Base-by-base conservation (phyloP, 176 grass and related monocot genomes). In the Phyllostachys edulis region DNA sequence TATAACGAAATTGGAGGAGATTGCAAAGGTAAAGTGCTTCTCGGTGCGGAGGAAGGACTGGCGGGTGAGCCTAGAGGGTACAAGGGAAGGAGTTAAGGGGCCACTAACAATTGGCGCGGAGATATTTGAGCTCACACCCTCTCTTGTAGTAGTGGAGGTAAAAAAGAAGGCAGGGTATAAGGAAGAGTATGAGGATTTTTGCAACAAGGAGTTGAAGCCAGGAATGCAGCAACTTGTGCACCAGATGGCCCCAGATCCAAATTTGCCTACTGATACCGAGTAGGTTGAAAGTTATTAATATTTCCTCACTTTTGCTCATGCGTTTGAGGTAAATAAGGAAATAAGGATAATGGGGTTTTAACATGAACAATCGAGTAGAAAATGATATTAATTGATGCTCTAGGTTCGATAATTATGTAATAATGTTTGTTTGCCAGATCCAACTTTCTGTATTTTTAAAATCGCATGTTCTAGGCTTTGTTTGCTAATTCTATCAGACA, bases 101-200 rank as follows among this genome's bases (percentile, higher is more conserved):
- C 96, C 96, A 38, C 75, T 99, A 66, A 96, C 96, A 63, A 99
- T 99, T 49, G 88, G 78, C 0, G 88, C 79, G 0, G 96, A 99
- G 89, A 88, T 98, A 78, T 99, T 94, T 38, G 91, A 99, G 85
- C 89, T 99, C 76, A 99, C 96, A n/a, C 72, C 93, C 0, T 92
- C 90, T 21, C 86, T 99, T 62, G 89, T 96, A 14, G 92, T 99
- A 72, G 96, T 99, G 55, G 96, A 99, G 77, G 90, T 99, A 78
- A 99, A 98, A 76, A 99, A 92, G 88, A 99, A 96, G 71, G 91
- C 96, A 0, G 96, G 96, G 5, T 86, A 99, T 82, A 85, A 84
- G 29, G 80, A 91, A 12, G 97, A 99, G 80, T 96, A 99, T 34
- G 97, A 99, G 27, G 90, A 99, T 46, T 99, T 99, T 57, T 96